Conservation (phyloP, 108 stramenopile genomes). For the Cyclotella baltica region DNA sequence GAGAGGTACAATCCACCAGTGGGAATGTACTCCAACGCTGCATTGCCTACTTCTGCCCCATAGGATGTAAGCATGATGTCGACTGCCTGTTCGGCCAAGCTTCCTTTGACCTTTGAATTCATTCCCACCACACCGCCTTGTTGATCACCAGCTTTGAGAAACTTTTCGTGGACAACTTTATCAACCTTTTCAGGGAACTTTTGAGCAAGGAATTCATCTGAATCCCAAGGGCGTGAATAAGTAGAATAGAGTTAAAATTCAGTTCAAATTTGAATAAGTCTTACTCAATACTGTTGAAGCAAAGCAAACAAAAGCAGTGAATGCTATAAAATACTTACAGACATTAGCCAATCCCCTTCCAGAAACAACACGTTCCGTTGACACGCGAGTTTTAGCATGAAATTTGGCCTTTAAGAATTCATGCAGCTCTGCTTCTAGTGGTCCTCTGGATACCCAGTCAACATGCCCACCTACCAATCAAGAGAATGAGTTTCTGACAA, state of each 20-base stretch:
- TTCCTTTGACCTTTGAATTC: constrained; percentile 53
- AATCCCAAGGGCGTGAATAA: no score
- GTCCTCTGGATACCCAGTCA: constrained; percentile 90
- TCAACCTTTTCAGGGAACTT: constrained; percentile 82
- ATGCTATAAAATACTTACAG: no score
- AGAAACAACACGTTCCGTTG: constrained; percentile 94
- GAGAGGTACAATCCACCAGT: constrained; percentile 95
- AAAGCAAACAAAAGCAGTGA: no score
- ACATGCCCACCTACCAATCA: constrained; percentile 81
- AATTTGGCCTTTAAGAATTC: constrained; percentile 77
- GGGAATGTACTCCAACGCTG: constrained; percentile 92
- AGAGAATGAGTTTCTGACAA: not conserved
- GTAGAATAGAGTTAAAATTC: no score
- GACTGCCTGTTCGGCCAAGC: constrained; percentile 61
- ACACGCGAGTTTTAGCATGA: constrained; percentile 71
- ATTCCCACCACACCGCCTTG: constrained; percentile 76
- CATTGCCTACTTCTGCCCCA: constrained; percentile 91
- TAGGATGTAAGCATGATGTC: constrained; percentile 85
- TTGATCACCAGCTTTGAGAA: constrained; percentile 70
- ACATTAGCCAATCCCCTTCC: constrained; percentile 95
- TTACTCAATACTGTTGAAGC: no score
- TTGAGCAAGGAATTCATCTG: constrained; percentile 94
- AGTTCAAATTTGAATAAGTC: no score
- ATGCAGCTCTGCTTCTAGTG: constrained; percentile 79
- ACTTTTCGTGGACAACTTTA: constrained; percentile 67